Evolutionary conservation across 2,329 filamentous ascomycete genomes (phyloP).

Genomic region (Diaporthe destruens): DNA sequence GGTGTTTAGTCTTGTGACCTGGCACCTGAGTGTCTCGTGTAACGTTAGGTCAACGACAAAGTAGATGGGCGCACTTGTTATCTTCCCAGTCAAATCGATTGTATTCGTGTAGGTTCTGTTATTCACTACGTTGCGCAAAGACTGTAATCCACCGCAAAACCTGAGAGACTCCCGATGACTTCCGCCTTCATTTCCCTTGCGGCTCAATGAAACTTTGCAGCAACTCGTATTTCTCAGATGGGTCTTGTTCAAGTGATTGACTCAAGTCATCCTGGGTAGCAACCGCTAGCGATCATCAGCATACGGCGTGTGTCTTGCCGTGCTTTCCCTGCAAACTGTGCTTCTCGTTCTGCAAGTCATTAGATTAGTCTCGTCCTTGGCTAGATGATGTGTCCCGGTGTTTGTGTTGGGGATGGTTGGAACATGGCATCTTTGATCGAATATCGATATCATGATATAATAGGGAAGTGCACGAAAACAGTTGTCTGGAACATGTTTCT

Average conservation of each 20-base stretch:
- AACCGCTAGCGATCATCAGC: conserved; percentile 59
- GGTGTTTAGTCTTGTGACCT: conserved; percentile 34
- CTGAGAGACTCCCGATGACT: neutral
- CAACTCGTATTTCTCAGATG: neutral
- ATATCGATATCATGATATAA: neutral
- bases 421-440: neutral
- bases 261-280: neutral
- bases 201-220: neutral
- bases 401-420: neutral
- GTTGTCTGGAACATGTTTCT: neutral
- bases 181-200: no score
- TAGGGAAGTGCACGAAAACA: neutral
- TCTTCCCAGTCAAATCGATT: neutral
- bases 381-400: no score
- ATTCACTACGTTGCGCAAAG: neutral
- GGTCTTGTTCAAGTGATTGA: neutral
- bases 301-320: conserved; percentile 90
- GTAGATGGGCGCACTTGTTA: neutral
- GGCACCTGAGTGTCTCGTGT: conserved; percentile 32
- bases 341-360: conserved; percentile 71
- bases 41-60: conserved; percentile 22
- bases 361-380: conserved; percentile 29
- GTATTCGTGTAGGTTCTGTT: neutral
- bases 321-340: conserved; percentile 72
- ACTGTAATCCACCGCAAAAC: conserved; percentile 1